Conservation (phyloP, 148 eudicot species). For the Chenopodium suecicum region DNA sequence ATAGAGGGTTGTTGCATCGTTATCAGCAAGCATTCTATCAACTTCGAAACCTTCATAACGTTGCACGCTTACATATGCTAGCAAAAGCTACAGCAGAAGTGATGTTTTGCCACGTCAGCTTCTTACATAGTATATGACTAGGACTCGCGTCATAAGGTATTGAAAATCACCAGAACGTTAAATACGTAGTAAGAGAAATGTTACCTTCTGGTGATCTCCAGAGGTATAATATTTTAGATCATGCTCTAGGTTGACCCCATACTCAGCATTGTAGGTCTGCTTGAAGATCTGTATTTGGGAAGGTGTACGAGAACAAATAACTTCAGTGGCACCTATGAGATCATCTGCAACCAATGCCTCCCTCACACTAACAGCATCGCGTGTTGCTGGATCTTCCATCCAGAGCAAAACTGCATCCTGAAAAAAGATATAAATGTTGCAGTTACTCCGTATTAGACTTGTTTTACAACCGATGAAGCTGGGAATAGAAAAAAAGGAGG, state of each 20-base stretch:
- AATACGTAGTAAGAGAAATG: background rate
- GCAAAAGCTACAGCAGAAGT: slow-evolving; percentile 52
- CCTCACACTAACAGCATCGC: slow-evolving; percentile 73
- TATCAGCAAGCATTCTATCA: slow-evolving; percentile 52
- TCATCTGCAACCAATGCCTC: slow-evolving; percentile 48
- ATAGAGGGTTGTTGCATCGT: slow-evolving; percentile 70
- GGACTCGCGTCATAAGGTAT: background rate
- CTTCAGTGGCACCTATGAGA: slow-evolving; percentile 64
- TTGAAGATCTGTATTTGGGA: slow-evolving; percentile 68
- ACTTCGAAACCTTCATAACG: slow-evolving; percentile 84
- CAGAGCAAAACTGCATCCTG: slow-evolving; percentile 72
- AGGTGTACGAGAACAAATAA: slow-evolving; percentile 76
- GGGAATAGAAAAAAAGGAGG: background rate
- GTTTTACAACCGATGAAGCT: background rate
- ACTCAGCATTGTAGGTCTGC: slow-evolving; percentile 50
- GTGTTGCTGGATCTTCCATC: slow-evolving; percentile 69
- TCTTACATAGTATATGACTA: background rate
- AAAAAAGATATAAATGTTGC: slow-evolving; percentile 3
- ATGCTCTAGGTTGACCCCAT: slow-evolving; percentile 60
- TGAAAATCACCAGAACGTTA: background rate
- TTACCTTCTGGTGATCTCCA: slow-evolving; percentile 69
- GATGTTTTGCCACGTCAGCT: background rate
- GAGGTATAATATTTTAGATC: slow-evolving; percentile 54
- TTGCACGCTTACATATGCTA: slow-evolving; percentile 47
- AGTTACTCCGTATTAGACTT: background rate